Base-by-base conservation (phyloP, 2,329 filamentous ascomycete species). In the Juglanconis sp. region DNA sequence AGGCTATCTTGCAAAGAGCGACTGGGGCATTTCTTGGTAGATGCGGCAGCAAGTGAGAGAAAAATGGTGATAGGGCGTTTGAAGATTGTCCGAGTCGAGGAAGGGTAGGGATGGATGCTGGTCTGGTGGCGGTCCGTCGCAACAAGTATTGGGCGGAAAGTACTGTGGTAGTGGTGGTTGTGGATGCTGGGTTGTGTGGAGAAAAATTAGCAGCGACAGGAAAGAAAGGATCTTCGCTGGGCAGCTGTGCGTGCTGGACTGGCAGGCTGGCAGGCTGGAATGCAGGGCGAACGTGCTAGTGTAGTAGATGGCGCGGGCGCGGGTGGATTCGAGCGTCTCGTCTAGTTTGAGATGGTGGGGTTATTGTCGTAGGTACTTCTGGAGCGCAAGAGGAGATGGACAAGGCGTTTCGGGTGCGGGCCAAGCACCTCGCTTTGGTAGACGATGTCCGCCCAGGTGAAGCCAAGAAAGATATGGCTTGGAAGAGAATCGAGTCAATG, bases 1-100 rank as follows among this genome's bases (percentile, higher is more conserved):
- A 64, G 62, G 62, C 53, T 64, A 62, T 57, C 62, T 58, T 44
- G 53, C 61, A 47, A 52, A 48, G 35, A 55, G 51, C 58, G 58
- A 34, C 34, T 55, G 58, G 52, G 50, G 60, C 61, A 63, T 63
- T 17, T 61, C 61, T 63, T 60, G n/a, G 34, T 52, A 17, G 36
- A 15, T 38, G 52, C 13, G 13, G 42, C 11, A 15, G 48, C 17
- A 40, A 32, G 13, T 17, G 40, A 5, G 38, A 15, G 34, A 48
- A 2, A n/a, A 13, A 49, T 9, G 15, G 32, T 30, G 9, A 34
- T 17, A 10, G n/a, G 32, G 24, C 46, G 46, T 31, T 48, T 31
- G 46, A 48, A 17, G 46, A 31, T 17, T 46, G 42, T n/a, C 15
- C 42, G 38, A 42, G n/a, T 11, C 38, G 9, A 42, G n/a, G 38